These are phyloP conservation scores for Chrysoporthe puriensis DNA, from an alignment of 2,329 filamentous ascomycete genomes.

Conservation along the genomic window DNA sequence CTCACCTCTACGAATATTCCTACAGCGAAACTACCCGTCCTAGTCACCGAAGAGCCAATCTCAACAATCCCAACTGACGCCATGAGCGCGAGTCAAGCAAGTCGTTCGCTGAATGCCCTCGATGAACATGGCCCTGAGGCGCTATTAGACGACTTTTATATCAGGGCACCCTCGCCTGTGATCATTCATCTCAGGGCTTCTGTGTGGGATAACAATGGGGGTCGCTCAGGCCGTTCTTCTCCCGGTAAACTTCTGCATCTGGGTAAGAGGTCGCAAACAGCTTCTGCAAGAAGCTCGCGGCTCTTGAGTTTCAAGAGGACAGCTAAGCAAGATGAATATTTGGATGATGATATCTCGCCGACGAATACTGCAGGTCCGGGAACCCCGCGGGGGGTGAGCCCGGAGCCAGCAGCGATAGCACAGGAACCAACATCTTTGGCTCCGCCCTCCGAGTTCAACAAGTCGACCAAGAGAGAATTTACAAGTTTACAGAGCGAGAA, in stretches of 20 bases:
- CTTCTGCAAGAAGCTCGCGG: background rate
- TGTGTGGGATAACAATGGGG: constrained; percentile 10
- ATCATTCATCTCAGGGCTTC: constrained; percentile 10
- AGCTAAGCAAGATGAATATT: background rate
- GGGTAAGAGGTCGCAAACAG: constrained; percentile 8
- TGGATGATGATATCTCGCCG: constrained; percentile 11
- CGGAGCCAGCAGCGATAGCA: background rate
- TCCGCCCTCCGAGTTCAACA: too few relatives aligned
- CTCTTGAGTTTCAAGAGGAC: background rate
- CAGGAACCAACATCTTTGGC: background rate
- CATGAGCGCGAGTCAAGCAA: background rate
- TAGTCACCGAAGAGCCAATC: too few relatives aligned
- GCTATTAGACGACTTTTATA: background rate
- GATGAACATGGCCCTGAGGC: background rate
- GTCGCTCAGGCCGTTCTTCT: background rate
- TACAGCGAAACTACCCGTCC: background rate
- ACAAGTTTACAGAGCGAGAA: background rate
- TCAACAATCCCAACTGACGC: background rate
- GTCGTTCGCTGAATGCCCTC: background rate
- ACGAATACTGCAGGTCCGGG: constrained; percentile 3
- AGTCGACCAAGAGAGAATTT: background rate
- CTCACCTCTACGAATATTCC: too few relatives aligned
- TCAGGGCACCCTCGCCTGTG: background rate
- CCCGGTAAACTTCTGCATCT: background rate
- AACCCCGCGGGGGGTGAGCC: background rate